phyloP scores from a whole-genome alignment of 2,329 filamentous ascomycete genomes.

The Arthrocladium fulminans region DNA sequence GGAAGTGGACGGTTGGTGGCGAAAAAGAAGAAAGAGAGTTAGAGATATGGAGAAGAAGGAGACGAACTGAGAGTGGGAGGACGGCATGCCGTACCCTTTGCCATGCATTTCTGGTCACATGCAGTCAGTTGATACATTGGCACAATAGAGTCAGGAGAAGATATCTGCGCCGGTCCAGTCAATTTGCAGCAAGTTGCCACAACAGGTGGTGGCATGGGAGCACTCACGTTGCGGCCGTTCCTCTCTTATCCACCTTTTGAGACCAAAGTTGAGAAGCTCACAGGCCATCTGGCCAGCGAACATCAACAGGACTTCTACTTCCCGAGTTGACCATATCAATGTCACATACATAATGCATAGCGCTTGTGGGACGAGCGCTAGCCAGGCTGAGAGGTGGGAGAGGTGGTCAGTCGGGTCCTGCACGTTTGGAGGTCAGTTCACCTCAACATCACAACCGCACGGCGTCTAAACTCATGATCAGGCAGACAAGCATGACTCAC shows the following conservation, averaged over 20 bases:
- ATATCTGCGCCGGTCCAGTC: too few relatives aligned
- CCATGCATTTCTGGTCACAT: conserved; percentile 56
- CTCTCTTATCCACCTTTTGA: conserved; percentile 89
- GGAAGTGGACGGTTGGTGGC: conserved; percentile 46
- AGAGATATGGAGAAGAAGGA: conserved; percentile 83
- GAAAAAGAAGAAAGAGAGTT: conserved; percentile 71
- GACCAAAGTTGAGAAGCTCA: conserved; percentile 77
- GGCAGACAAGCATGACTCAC: conserved; percentile 43
- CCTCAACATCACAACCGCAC: too few relatives aligned
- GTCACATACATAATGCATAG: conserved; percentile 85
- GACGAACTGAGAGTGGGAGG: conserved; percentile 90
- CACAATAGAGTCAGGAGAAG: too few relatives aligned
- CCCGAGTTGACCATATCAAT: conserved; percentile 81
- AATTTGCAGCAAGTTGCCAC: too few relatives aligned
- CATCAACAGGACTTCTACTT: conserved; percentile 81
- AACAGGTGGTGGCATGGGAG: too few relatives aligned
- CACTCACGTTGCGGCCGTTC: conserved; percentile 69
- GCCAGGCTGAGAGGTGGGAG: conserved; percentile 84
- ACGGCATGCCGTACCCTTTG: conserved; percentile 96
- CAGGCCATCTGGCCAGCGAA: conserved; percentile 86
- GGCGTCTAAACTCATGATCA: too few relatives aligned
- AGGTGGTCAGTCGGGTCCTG: conserved; percentile 78
- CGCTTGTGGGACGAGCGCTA: conserved; percentile 86
- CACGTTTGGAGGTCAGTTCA: not conserved
- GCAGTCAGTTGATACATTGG: too few relatives aligned